A percentile compares a stretch with the other conserved stretches of the same genome.
Conservation (phyloP, 108 stramenopile genomes). For the Nitzschia palea region DNA sequence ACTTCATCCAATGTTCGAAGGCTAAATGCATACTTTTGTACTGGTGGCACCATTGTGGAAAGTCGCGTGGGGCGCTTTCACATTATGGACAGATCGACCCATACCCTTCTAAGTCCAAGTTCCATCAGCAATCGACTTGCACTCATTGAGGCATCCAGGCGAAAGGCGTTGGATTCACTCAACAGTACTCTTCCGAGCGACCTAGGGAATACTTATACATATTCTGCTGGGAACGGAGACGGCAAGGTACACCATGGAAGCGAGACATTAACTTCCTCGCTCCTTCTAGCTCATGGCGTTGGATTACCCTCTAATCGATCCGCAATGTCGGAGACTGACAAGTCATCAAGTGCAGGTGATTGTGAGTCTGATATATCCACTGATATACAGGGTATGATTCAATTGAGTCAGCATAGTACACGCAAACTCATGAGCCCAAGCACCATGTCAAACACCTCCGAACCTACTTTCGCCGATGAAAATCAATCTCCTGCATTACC, state of each 20-base stretch:
- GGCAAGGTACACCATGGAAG: not conserved
- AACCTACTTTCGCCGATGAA: not conserved
- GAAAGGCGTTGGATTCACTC: constrained; percentile 25
- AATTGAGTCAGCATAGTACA: not conserved
- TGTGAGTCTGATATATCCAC: constrained; percentile 20
- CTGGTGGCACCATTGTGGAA: constrained; percentile 71
- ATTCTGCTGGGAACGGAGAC: constrained; percentile 11
- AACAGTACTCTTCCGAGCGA: constrained; percentile 1
- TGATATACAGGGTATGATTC: not conserved
- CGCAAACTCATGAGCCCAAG: not conserved
- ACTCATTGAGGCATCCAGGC: constrained; percentile 68
- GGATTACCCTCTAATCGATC: constrained; percentile 19
- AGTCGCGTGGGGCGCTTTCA: constrained; percentile 80
- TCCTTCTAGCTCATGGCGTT: constrained; percentile 37
- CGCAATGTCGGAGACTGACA: constrained; percentile 22
- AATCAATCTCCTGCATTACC: not conserved
- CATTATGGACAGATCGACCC: constrained; percentile 87
- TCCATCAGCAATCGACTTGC: constrained; percentile 71
- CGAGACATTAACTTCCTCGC: constrained; percentile 25
- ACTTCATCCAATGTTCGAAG: constrained; percentile 1
- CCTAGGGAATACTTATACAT: constrained; percentile 15
- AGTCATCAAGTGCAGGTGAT: constrained; percentile 14
- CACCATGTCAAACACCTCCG: not conserved
- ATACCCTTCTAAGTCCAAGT: constrained; percentile 71
- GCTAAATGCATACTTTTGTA: constrained; percentile 79